Conservation (phyloP, 169 alveolate species). For the Fabrea salina region DNA sequence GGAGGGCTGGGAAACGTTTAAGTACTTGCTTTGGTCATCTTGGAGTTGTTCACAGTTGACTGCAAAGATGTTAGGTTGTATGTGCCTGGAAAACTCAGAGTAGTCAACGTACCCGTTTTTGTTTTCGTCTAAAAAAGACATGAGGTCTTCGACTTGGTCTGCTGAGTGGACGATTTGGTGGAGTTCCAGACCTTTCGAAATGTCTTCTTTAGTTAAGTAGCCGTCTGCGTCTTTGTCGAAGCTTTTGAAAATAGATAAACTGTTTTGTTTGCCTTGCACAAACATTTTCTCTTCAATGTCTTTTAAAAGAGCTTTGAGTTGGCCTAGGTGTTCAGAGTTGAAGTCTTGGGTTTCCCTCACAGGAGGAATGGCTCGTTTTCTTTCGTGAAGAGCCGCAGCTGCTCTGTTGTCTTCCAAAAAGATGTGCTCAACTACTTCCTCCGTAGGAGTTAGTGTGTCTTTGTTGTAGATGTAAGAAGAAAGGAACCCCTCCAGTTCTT, state of each 20-base stretch:
- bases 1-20: neutral
- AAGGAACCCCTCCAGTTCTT: slow-evolving; percentile 33
- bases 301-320: neutral
- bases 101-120: slow-evolving; percentile 16
- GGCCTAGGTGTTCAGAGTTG: neutral
- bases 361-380: slow-evolving; percentile 27
- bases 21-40: neutral
- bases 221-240: slow-evolving; percentile 47
- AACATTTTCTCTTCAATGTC: slow-evolving; percentile 38
- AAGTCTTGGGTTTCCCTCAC: neutral
- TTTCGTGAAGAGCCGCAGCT: neutral
- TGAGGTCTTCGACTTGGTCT: neutral
- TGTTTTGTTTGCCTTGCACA: slow-evolving; percentile 26
- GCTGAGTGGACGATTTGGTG: neutral
- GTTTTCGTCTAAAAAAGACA: slow-evolving; percentile 7
- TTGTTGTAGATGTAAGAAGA: neutral
- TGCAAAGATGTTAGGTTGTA: neutral
- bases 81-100: neutral
- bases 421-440: slow-evolving; percentile 14
- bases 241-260: slow-evolving; percentile 26
- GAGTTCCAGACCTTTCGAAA: neutral
- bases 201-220: neutral
- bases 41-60: neutral
- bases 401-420: slow-evolving; percentile 20
- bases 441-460: neutral